Base-by-base conservation (phyloP, 768 basidiomycete species). In the Neoboletus subvelutipes region DNA sequence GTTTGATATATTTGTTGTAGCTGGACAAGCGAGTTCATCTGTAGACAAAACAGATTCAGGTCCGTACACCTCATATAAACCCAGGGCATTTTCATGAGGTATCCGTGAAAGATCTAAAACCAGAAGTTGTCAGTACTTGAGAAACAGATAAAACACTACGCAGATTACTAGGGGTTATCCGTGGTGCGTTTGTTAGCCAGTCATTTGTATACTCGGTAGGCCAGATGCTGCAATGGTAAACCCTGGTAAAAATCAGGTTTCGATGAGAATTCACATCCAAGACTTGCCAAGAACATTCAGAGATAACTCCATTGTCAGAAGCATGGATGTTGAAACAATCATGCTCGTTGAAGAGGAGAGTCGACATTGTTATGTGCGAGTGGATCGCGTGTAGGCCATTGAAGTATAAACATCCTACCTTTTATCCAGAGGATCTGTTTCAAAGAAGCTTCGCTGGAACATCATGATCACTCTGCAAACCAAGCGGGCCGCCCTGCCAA, bases 401-500 rank as follows among this genome's bases (percentile, higher is more conserved):
- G 18, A 17, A 43, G 9, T 11, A 41, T 6, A 18, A 2, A 9
- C 26, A 22, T 45, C n/a, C 26, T 29, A 54, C 42, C 60, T 59
- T 66, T 66, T 65, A 64, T 62, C 2, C 31, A 11, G 2, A 6
- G n/a, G 6, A 17, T 9, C 3, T 3, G 31, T 13, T 45, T 28
- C 34, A 0, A 13, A n/a, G 46, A 48, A 52, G n/a, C 7, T 20
- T 24, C 24, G 3, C 4, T 22, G 51, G 56, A 57, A 24, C 1
- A 40, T n/a, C 4, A 5, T 40, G n/a, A n/a, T n/a, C n/a, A n/a
- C n/a, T n/a, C n/a, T n/a, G 10, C n/a, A 12, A 9, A 22, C 20
- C 43, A 18, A 65, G 52, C 43, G 0, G 10, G 48, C 40, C 28
- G 41, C 26, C 36, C 12, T 47, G 49, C 61, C 61, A 62, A 54